Evolutionary conservation across 495 filamentous ascomycete species (phyloP), one percentile per base, ranked within the genome.

Genomic region (Neurospora tetraspora): DNA sequence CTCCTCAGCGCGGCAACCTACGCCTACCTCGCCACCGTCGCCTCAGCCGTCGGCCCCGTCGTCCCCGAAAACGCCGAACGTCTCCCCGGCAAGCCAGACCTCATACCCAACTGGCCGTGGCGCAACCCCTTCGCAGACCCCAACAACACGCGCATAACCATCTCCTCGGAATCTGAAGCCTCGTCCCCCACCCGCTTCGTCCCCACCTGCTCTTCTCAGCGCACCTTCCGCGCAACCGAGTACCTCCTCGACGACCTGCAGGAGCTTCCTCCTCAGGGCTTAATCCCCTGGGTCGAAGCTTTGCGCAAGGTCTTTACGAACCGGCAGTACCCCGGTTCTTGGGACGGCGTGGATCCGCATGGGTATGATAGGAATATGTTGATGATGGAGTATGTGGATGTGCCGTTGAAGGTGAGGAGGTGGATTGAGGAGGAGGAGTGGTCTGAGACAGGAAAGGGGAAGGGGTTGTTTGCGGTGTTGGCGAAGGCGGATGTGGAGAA

Each of bases 361-460:
- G 76, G 76, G 40, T 80, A 81, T 74, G 80, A 81, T 70, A 77
- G 81, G 38, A 71, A 74, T 34, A 53, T 82, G 69, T 73, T 82
- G 36, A 74, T 71, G 71, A 82, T 82, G 81, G 74, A 74, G 20
- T 82, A 82, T 73, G 69, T 47, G 11, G 73, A 76, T 2, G 42
- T 82, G 18, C 81, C 81, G 27, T 16, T 81, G 31, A 37, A 36
- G 23, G 79, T 81, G 71, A 72, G 79, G 45, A 76, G 80, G 75
- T 82, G 81, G 81, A 82, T 82, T 69, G 81, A 82, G 76, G 76
- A 78, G 70, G 76, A 78, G 72, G 80, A 80, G 68, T 74, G 77
- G 9, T 1, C 18, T 42, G 16, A 3, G 4, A 5, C 6, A 74
- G 45, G 12, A 47, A 72, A n/a, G 74, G 74, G 73, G 7, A 75